Percentiles rank a stretch among this genome's conserved stretches.
phyloP scores from a whole-genome alignment of 164 flowering plant genomes.

The Euptelea pleiosperma region DNA sequence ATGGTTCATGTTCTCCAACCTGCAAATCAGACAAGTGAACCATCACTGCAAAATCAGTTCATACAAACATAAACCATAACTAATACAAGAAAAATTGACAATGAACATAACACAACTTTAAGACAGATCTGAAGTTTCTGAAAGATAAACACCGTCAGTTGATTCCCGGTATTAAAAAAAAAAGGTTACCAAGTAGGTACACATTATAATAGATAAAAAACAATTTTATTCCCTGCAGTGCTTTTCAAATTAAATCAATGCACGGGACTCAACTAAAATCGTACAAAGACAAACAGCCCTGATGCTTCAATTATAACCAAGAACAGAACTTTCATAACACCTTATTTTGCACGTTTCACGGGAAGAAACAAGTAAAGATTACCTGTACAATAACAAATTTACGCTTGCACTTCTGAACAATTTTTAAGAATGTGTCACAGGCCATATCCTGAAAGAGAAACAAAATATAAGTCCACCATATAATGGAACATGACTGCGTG shows the following conservation, averaged over 20 bases:
- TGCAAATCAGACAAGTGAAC: conserved; percentile 25
- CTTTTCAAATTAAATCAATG: no score
- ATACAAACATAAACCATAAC: background rate
- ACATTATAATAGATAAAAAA: no score
- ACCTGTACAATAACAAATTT: conserved; percentile 96
- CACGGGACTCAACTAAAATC: no score
- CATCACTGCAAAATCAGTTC: background rate
- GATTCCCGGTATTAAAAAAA: no score
- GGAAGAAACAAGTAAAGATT: conserved; percentile 2
- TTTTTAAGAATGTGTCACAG: conserved; percentile 94
- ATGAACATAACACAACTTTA: no score
- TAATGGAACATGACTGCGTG: background rate
- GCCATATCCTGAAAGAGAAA: conserved; percentile 90
- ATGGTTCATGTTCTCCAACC: conserved; percentile 96
- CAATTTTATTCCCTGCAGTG: no score
- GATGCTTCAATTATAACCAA: no score
- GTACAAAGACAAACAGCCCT: no score
- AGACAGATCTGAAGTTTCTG: no score
- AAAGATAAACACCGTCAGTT: no score
- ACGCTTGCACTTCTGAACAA: conserved; percentile 98
- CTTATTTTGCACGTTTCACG: background rate
- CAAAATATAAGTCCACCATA: background rate
- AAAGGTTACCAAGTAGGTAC: no score
- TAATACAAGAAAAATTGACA: no score
- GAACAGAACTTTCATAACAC: background rate